Percentiles rank a stretch among this genome's conserved stretches.
Conservation (phyloP, 2,329 filamentous ascomycete species). For the Penicillium sp. region DNA sequence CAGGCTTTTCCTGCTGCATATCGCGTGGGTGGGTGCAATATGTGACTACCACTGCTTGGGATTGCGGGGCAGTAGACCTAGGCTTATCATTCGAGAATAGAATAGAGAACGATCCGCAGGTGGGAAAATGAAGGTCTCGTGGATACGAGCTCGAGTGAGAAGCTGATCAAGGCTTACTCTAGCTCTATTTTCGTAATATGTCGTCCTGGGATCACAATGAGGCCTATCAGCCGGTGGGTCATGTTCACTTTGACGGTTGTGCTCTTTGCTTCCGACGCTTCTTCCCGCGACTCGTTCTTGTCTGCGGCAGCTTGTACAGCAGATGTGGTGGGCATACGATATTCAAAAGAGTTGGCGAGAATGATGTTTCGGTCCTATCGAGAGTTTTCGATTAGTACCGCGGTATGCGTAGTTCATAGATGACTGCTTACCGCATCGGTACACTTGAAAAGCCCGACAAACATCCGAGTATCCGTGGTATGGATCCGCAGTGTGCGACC, state of each 20-base stretch:
- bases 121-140: slow-evolving; percentile 11
- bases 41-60: slow-evolving; percentile 1
- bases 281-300: slow-evolving; percentile 21
- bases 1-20: background rate
- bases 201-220: slow-evolving; percentile 84
- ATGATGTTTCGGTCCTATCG: slow-evolving; percentile 81
- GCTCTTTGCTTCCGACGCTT: slow-evolving; percentile 16
- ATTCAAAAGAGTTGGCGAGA: slow-evolving; percentile 81
- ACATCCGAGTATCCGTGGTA: slow-evolving; percentile 80
- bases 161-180: slow-evolving; percentile 56
- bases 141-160: slow-evolving; percentile 4
- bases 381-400: slow-evolving; percentile 7
- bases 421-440: slow-evolving; percentile 72
- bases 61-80: slow-evolving; percentile 7
- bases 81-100: slow-evolving; percentile 13
- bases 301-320: slow-evolving; percentile 45
- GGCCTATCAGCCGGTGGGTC: slow-evolving; percentile 79
- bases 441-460: slow-evolving; percentile 89
- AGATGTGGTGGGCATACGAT: slow-evolving; percentile 67
- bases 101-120: background rate
- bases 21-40: background rate
- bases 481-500: slow-evolving; percentile 77
- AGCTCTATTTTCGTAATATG: slow-evolving; percentile 86
- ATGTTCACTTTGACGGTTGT: slow-evolving; percentile 62
- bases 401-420: background rate